Percentiles rank a stretch among this genome's conserved stretches.
These are phyloP conservation scores for Lasiosphaeris hirsuta DNA, from an alignment of 495 filamentous ascomycete genomes.

Conservation along the genomic window DNA sequence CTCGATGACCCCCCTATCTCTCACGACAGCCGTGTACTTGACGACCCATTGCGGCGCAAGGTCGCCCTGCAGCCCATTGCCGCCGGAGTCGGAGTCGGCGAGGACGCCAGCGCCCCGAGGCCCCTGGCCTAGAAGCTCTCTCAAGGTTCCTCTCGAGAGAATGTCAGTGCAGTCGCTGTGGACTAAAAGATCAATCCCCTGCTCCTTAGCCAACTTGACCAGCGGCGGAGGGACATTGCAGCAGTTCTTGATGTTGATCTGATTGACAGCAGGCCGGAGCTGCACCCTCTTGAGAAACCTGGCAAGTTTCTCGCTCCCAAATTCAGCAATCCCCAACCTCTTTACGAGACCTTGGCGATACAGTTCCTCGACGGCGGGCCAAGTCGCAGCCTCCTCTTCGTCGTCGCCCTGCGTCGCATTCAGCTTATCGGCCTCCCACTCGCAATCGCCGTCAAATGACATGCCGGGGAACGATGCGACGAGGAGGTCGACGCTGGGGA, in stretches of 20 bases:
- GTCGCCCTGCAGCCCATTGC: slow-evolving; percentile 64
- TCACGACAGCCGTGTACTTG: slow-evolving; percentile 97
- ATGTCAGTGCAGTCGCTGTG: slow-evolving; percentile 95
- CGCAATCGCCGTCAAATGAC: slow-evolving; percentile 88
- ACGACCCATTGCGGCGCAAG: slow-evolving; percentile 89
- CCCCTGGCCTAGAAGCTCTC: slow-evolving; percentile 73
- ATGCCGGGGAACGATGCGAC: slow-evolving; percentile 93
- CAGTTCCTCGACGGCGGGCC: slow-evolving; percentile 71
- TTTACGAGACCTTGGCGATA: slow-evolving; percentile 66
- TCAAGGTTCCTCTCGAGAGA: slow-evolving; percentile 75
- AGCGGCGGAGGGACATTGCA: slow-evolving; percentile 92
- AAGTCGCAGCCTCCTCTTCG: slow-evolving; percentile 61
- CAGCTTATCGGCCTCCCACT: slow-evolving; percentile 66
- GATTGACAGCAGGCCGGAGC: slow-evolving; percentile 79
- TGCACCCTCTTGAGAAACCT: slow-evolving; percentile 55
- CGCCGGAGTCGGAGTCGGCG: slow-evolving; percentile 42
- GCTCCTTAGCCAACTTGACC: slow-evolving; percentile 76
- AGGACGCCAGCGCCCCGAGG: slow-evolving; percentile 65
- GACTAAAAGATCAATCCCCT: slow-evolving; percentile 83
- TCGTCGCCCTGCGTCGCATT: slow-evolving; percentile 58
- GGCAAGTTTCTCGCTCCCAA: slow-evolving; percentile 74
- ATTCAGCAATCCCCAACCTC: slow-evolving; percentile 83
- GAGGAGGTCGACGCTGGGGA: slow-evolving; percentile 75
- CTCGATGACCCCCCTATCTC: slow-evolving; percentile 93
- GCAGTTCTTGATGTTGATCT: slow-evolving; percentile 96